Evolutionary conservation across 2,329 filamentous ascomycete genomes (phyloP).

Genomic region (Fusarium paranaense): DNA sequence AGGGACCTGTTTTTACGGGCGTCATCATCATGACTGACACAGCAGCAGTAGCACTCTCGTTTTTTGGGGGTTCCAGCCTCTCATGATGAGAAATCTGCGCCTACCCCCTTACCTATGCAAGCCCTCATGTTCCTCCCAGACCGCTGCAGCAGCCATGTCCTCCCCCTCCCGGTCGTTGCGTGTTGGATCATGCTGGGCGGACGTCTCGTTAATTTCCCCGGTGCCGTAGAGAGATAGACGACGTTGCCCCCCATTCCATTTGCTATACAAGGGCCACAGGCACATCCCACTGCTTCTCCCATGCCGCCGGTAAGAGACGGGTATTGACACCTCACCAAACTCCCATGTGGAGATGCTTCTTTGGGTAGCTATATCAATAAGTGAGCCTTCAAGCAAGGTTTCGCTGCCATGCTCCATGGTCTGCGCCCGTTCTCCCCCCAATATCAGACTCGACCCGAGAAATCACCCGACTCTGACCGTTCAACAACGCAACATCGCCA

Average conservation of each 20-base stretch:
- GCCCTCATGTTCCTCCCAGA: not conserved
- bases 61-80: conserved; percentile 12
- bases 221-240: not conserved
- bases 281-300: not conserved
- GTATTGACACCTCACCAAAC: conserved; percentile 12
- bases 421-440: not conserved
- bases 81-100: not conserved
- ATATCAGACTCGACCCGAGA: conserved; percentile 16
- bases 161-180: not conserved
- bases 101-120: not conserved
- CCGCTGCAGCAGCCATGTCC: not conserved
- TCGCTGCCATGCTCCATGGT: not conserved
- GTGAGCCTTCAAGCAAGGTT: not conserved
- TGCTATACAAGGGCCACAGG: not conserved
- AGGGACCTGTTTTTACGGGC: not conserved
- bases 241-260: not conserved
- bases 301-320: conserved; percentile 27
- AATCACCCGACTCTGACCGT: conserved; percentile 17
- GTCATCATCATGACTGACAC: conserved; percentile 2
- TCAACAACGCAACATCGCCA: conserved; percentile 29
- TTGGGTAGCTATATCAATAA: not conserved
- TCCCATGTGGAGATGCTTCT: not conserved
- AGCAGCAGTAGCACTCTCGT: not conserved
- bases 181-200: not conserved
- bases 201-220: not conserved